Conservation (phyloP, 305 asterid genomes). For the Fraxinus xanthoxyloides region DNA sequence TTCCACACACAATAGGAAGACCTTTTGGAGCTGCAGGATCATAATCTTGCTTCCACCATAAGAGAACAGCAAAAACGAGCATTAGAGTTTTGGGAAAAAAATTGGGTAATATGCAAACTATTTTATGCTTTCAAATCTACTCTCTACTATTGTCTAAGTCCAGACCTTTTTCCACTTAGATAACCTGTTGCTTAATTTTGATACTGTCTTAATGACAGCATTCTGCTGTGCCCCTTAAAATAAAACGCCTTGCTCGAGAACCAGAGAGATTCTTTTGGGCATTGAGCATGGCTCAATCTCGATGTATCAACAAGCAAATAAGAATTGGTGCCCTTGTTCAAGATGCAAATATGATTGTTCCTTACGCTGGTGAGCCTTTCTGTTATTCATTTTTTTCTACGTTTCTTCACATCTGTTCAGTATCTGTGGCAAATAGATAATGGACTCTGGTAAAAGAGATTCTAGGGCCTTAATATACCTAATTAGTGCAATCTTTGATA, state of each 20-base stretch:
- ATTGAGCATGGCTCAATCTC: conserved; percentile 82
- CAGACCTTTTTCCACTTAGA: not conserved
- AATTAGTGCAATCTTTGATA: not conserved
- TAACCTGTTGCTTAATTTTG: conserved; percentile 19
- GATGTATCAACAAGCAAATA: conserved; percentile 66
- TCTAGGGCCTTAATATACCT: conserved; percentile 11
- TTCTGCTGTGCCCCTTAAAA: conserved; percentile 85
- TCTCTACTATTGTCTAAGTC: conserved; percentile 6
- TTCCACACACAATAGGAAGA: conserved; percentile 58
- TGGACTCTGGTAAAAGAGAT: not conserved
- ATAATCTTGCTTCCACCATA: conserved; percentile 70
- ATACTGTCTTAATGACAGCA: conserved; percentile 47
- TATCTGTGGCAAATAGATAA: not conserved
- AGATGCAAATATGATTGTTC: conserved; percentile 82
- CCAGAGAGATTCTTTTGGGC: conserved; percentile 98
- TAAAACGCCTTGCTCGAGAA: conserved; percentile 87
- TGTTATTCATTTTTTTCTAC: not conserved
- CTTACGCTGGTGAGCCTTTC: conserved; percentile 89
- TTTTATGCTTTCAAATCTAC: conserved; percentile 15
- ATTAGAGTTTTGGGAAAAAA: conserved; percentile 84
- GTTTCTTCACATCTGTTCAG: conserved; percentile 11
- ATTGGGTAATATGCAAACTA: conserved; percentile 63
- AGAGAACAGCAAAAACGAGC: conserved; percentile 75
- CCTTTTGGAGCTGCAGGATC: conserved; percentile 87
- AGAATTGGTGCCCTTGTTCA: conserved; percentile 92